Percentiles rank a stretch among this genome's conserved stretches.
These are phyloP conservation scores for Fagopyrum esculentum DNA, from an alignment of 148 eudicot species.

Conservation along the genomic window DNA sequence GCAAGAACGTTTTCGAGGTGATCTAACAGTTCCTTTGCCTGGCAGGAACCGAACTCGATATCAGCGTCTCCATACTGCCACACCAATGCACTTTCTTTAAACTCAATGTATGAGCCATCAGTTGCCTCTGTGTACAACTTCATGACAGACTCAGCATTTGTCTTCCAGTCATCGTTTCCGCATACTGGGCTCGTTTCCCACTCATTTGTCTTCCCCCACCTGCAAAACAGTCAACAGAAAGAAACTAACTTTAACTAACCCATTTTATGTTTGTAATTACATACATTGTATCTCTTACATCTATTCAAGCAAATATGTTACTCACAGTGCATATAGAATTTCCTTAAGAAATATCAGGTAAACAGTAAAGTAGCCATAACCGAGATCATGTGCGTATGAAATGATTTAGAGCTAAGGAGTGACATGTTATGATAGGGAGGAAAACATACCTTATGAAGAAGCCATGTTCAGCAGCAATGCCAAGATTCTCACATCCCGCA, in stretches of 20 bases:
- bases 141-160: constrained; percentile 60
- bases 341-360: too few relatives aligned
- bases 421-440: neutral
- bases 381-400: too few relatives aligned
- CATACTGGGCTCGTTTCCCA: constrained; percentile 43
- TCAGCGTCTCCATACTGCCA: constrained; percentile 71
- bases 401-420: too few relatives aligned
- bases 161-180: constrained; percentile 52
- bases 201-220: constrained; percentile 45
- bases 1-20: constrained; percentile 67
- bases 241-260: neutral
- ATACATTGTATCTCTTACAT: neutral
- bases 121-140: constrained; percentile 51
- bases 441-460: constrained; percentile 50
- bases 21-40: constrained; percentile 60
- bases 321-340: too few relatives aligned
- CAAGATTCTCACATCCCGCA: constrained; percentile 47
- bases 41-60: constrained; percentile 62
- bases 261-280: neutral
- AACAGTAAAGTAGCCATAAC: too few relatives aligned
- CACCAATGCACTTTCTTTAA: constrained; percentile 64
- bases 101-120: constrained; percentile 62
- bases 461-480: constrained; percentile 87
- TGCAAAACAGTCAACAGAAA: constrained; percentile 19
- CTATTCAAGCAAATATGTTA: too few relatives aligned